Evolutionary conservation across 495 filamentous ascomycete species (phyloP).

Genomic region (Daldinia loculata): DNA sequence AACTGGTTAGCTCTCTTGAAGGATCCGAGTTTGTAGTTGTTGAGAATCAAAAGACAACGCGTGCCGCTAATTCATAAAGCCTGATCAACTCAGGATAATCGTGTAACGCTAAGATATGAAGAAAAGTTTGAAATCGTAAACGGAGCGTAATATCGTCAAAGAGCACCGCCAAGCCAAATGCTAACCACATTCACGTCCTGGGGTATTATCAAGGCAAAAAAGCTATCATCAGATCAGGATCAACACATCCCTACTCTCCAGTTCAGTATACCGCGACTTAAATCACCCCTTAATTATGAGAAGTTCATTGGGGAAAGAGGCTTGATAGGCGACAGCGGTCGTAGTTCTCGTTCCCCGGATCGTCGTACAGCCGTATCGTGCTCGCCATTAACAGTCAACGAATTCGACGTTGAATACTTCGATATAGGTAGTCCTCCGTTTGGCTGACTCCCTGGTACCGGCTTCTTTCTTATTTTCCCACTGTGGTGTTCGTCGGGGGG

Average conservation of each 20-base stretch:
- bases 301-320: slow-evolving; percentile 76
- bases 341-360: slow-evolving; percentile 53
- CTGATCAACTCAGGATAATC: slow-evolving; percentile 4
- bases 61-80: slow-evolving; percentile 3
- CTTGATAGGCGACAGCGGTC: slow-evolving; percentile 72
- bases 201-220: slow-evolving; percentile 43
- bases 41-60: neutral
- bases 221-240: slow-evolving; percentile 31
- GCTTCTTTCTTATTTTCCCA: slow-evolving; percentile 52
- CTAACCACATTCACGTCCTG: slow-evolving; percentile 30
- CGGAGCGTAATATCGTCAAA: slow-evolving; percentile 41
- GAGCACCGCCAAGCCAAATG: slow-evolving; percentile 35
- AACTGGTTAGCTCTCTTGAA: neutral
- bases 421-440: slow-evolving; percentile 44
- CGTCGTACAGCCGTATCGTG: slow-evolving; percentile 49
- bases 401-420: slow-evolving; percentile 51
- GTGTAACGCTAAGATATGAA: slow-evolving; percentile 29
- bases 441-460: slow-evolving; percentile 37
- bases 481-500: slow-evolving; percentile 39
- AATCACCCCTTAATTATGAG: slow-evolving; percentile 32
- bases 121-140: slow-evolving; percentile 34
- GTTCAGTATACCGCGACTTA: slow-evolving; percentile 6
- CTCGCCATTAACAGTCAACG: slow-evolving; percentile 54
- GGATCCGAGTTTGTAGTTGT: slow-evolving; percentile 5
- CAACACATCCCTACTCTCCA: slow-evolving; percentile 19